phyloP scores from a whole-genome alignment of 2,329 filamentous ascomycete species.

The Fusarium veterinarium region DNA sequence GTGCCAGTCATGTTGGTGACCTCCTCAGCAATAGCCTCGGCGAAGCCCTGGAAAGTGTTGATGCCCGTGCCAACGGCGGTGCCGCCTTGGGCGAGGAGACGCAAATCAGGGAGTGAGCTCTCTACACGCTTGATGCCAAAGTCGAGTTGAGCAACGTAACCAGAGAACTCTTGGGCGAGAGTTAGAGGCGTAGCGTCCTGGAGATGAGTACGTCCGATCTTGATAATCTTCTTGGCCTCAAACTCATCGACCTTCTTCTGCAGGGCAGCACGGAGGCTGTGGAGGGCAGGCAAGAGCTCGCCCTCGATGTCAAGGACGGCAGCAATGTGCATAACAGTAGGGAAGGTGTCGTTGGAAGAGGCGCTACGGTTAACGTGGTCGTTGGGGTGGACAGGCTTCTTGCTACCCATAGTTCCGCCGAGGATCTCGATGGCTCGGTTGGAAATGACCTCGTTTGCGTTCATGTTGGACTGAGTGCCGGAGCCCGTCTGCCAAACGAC shows the following conservation, averaged over 20 bases:
- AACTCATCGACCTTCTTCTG: conserved; percentile 92
- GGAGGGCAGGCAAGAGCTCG: conserved; percentile 84
- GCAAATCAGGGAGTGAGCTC: conserved; percentile 83
- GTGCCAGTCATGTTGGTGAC: conserved; percentile 93
- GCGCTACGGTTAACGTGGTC: conserved; percentile 99
- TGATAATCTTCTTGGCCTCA: conserved; percentile 88
- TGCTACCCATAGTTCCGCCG: conserved; percentile 91
- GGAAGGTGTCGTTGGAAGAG: conserved; percentile 99
- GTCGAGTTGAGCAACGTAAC: conserved; percentile 95
- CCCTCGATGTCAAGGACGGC: conserved; percentile 93
- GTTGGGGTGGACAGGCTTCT: conserved; percentile 99
- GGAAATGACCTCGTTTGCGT: conserved; percentile 99
- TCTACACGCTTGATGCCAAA: conserved; percentile 89
- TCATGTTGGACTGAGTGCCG: conserved; percentile 99
- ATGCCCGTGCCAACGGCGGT: conserved; percentile 97
- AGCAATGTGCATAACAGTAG: conserved; percentile 99
- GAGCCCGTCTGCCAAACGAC: conserved; percentile 99
- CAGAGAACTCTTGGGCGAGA: conserved; percentile 96
- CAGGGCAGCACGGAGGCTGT: conserved; percentile 83
- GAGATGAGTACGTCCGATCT: conserved; percentile 97
- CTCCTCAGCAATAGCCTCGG: conserved; percentile 90
- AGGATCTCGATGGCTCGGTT: conserved; percentile 99
- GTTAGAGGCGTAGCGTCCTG: conserved; percentile 97
- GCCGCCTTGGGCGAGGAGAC: conserved; percentile 91
- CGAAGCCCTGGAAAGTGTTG: conserved; percentile 97